A percentile compares a stretch with the other conserved stretches of the same genome.
Evolutionary conservation across 2,329 filamentous ascomycete genomes (phyloP).

Genomic region (Neoarthrinium moseri): DNA sequence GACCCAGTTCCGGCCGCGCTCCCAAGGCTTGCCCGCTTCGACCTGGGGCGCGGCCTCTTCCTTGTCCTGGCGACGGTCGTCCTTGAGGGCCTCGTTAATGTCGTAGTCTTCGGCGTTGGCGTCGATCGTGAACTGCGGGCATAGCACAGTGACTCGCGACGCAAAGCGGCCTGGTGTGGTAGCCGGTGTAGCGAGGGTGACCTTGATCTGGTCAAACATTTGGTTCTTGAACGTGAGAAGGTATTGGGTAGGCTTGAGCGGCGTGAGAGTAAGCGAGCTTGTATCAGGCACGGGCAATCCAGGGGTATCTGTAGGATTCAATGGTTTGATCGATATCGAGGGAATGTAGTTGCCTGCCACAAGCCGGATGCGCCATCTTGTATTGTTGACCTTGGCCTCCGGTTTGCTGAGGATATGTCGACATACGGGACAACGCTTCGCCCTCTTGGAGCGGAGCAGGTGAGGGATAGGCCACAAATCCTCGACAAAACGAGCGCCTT

Average conservation of each 20-base stretch:
- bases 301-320: slow-evolving; percentile 12
- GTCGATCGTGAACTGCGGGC: slow-evolving; percentile 90
- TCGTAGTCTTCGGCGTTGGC: slow-evolving; percentile 83
- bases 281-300: slow-evolving; percentile 14
- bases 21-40: slow-evolving; percentile 95
- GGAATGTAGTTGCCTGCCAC: slow-evolving; percentile 89
- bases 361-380: slow-evolving; percentile 88
- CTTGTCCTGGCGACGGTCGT: slow-evolving; percentile 38
- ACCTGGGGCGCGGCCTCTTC: slow-evolving; percentile 53
- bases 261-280: slow-evolving; percentile 43
- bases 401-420: slow-evolving; percentile 95
- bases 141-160: slow-evolving; percentile 85
- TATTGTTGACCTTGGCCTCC: slow-evolving; percentile 84
- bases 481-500: slow-evolving; percentile 61
- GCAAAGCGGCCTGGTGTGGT: slow-evolving; percentile 74
- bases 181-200: slow-evolving; percentile 82
- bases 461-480: slow-evolving; percentile 80
- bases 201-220: slow-evolving; percentile 84
- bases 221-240: slow-evolving; percentile 91
- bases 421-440: slow-evolving; percentile 89
- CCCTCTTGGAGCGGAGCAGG: slow-evolving; percentile 84
- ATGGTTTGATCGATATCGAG: slow-evolving; percentile 68
- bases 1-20: slow-evolving; percentile 90
- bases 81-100: slow-evolving; percentile 84
- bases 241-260: slow-evolving; percentile 68